phyloP scores from a whole-genome alignment of 257 asterid genomes.

The Plantago elongata region DNA sequence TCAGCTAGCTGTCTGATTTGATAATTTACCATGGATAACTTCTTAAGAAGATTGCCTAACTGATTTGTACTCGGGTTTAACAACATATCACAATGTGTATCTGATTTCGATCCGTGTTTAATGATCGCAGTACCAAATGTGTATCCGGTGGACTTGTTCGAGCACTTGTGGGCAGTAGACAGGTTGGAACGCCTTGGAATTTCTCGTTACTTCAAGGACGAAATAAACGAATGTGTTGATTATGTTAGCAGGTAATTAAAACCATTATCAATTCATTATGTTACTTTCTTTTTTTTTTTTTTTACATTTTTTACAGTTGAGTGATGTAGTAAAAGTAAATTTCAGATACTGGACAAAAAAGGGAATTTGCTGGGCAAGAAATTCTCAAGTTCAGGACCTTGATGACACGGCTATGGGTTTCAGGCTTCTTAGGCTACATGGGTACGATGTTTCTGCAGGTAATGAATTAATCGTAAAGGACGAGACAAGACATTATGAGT shows the following conservation, averaged over 20 bases:
- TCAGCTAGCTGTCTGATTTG: no score
- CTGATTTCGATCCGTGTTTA: no score
- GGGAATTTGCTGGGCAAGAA: slow-evolving; percentile 35
- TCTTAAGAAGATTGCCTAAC: no score
- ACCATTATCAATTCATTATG: not conserved
- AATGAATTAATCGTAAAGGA: not conserved
- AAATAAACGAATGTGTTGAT: slow-evolving; percentile 28
- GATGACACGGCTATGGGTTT: slow-evolving; percentile 41
- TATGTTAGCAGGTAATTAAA: slow-evolving; percentile 26
- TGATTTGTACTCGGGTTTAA: no score
- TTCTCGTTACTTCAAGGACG: slow-evolving; percentile 28
- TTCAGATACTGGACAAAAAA: slow-evolving; percentile 36
- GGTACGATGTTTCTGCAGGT: slow-evolving; percentile 28
- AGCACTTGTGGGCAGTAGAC: slow-evolving; percentile 41
- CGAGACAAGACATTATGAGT: not conserved
- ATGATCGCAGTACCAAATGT: slow-evolving; percentile 14
- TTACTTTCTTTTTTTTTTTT: not conserved
- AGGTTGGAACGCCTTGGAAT: slow-evolving; percentile 40
- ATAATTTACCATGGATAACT: no score
- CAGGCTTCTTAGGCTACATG: slow-evolving; percentile 38
- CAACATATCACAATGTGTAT: no score
- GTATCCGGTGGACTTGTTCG: slow-evolving; percentile 37
- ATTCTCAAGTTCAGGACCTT: slow-evolving; percentile 25
- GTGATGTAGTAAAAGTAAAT: not conserved
- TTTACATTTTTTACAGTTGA: not conserved